Evolutionary conservation across 345 rosid species (phyloP), one percentile per base, ranked within the genome.

Genomic region (Nasturtium officinale): DNA sequence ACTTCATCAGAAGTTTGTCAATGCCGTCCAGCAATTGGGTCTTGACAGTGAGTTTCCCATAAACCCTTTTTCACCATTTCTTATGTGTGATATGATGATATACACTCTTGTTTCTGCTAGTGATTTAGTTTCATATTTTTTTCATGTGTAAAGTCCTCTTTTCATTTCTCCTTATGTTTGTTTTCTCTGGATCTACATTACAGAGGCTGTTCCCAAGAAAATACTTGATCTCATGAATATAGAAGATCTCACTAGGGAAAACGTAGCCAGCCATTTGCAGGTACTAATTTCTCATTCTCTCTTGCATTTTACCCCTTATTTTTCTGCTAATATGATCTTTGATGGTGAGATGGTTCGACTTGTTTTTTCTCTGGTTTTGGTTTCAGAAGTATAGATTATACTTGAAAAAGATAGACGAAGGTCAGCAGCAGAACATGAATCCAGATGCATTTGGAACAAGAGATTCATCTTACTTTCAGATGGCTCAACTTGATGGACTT

Each of bases 181-280:
- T 62, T 33, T 43, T 33, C 3, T 62, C 65, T 12, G 1, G 43
- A 64, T 33, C 33, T 58, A 12, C 16, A 60, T 55, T 77, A 80
- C 88, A 95, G 99, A 88, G 84, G 97, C 97, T 70, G 97, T 95
- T 50, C 99, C 99, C 0, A 95, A 91, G 78, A 95, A 91, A 71
- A 90, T 95, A 72, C 97, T 91, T 59, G 98, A 91, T 74, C 71
- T 85, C 67, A 95, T 95, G 99, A 87, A 90, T 69, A 86, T 90
- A 55, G 99, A 90, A 59, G 86, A 90, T 68, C 89, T 91, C 65
- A 90, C 98, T 6, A 90, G 99, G 79, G 97, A 95, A 83, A 95
- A 95, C 75, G 99, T 95, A 25, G 99, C 99, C 35, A 91, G 99
- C 71, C 99, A 95, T 82, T 81, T 95, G 70, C 97, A 95, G 96